These are phyloP conservation scores for Populus tomentosa DNA, from an alignment of 441 rosid species.

Conservation along the genomic window DNA sequence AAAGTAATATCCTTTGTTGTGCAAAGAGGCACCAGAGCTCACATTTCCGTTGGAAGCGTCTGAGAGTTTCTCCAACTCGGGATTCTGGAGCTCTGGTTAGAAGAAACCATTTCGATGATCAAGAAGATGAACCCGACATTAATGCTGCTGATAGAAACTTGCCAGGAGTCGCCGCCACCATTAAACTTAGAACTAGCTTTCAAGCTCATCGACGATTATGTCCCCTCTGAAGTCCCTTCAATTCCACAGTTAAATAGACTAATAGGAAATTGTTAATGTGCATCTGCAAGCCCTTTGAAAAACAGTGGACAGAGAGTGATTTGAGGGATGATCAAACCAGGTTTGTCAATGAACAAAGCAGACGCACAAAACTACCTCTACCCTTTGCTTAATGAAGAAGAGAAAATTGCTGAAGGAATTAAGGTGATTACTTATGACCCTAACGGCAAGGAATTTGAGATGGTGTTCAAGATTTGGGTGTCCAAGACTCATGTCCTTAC, in stretches of 20 bases:
- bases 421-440: conserved; percentile 15
- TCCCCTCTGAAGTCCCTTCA: neutral
- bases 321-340: conserved; percentile 15
- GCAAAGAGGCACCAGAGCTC: neutral
- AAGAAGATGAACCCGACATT: neutral
- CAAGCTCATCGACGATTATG: too few species aligned
- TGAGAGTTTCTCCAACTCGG: neutral
- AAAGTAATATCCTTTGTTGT: neutral
- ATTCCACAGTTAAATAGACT: neutral
- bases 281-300: conserved; percentile 15
- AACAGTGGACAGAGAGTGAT: conserved; percentile 22
- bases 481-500: conserved; percentile 10
- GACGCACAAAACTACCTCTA: neutral
- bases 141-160: too few species aligned
- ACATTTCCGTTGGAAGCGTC: neutral
- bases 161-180: too few species aligned
- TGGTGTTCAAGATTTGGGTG: conserved; percentile 19
- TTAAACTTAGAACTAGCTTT: too few species aligned
- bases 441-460: conserved; percentile 11
- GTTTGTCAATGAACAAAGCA: conserved; percentile 15
- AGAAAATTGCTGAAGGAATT: conserved; percentile 7
- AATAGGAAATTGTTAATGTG: conserved; percentile 5
- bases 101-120: neutral
- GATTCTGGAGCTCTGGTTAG: neutral
- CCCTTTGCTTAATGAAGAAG: conserved; percentile 18